Percentiles rank a stretch among this genome's conserved stretches.
Evolutionary conservation across 495 filamentous ascomycete genomes (phyloP).

Genomic region (Terfezia claveryi): DNA sequence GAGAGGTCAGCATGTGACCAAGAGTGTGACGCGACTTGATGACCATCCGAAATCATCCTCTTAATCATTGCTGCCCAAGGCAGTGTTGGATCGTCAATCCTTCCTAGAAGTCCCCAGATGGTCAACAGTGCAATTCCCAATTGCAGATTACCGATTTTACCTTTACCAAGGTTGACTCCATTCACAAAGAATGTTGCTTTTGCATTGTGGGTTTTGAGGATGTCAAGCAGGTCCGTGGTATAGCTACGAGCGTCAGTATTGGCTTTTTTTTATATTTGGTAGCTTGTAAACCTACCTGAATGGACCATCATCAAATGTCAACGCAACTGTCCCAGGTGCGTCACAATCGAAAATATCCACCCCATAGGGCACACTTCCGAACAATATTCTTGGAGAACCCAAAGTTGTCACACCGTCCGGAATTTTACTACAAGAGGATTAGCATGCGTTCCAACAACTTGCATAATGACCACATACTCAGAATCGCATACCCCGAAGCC

Average conservation of each 20-base stretch:
- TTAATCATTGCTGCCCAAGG: slow-evolving; percentile 30
- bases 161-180: slow-evolving; percentile 42
- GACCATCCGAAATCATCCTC: slow-evolving; percentile 38
- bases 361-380: slow-evolving; percentile 31
- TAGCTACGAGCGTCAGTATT: slow-evolving; percentile 19
- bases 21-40: slow-evolving; percentile 54
- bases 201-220: slow-evolving; percentile 37
- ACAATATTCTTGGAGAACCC: slow-evolving; percentile 25
- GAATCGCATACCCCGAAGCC: slow-evolving; percentile 39
- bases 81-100: slow-evolving; percentile 26
- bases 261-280: too few species aligned
- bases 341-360: slow-evolving; percentile 39
- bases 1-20: slow-evolving; percentile 48
- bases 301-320: slow-evolving; percentile 52
- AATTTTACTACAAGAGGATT: slow-evolving; percentile 6
- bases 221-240: slow-evolving; percentile 41
- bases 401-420: slow-evolving; percentile 34
- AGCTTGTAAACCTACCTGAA: slow-evolving; percentile 12
- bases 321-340: slow-evolving; percentile 34
- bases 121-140: background rate
- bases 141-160: slow-evolving; percentile 12
- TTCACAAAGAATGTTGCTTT: slow-evolving; percentile 57
- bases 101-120: background rate
- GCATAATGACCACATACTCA: slow-evolving; percentile 9
- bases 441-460: background rate